Evolutionary conservation across 1,284 basidiomycete species (phyloP), one percentile per base, ranked within the genome.

Genomic region (Cryptococcus hybrid): DNA sequence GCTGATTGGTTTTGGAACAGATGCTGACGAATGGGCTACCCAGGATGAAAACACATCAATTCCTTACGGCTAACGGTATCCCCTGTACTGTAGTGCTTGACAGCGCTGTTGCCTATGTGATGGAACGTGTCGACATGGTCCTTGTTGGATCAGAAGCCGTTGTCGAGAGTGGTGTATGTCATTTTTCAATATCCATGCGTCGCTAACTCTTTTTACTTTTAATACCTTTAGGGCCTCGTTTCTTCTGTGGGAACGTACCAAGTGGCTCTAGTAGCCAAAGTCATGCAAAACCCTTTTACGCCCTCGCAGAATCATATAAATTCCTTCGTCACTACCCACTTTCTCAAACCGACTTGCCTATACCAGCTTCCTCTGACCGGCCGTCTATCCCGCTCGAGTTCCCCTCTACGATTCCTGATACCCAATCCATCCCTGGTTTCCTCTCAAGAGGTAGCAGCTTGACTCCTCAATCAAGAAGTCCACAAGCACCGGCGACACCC

Each of bases 81-180:
- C 93, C 94, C 4, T 94, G 91, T 77, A 92, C 91, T 1, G 88
- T 99, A 56, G 88, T 99, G 7, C 84, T 99, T 56, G 96, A 99
- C 78, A 92, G 92, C 7, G 94, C 95, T 1, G 93, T 98, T 4
- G 92, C 92, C 18, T 99, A 97, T 80, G 86, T 92, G 62, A 97
- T 99, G 88, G 90, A 95, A 66, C 88, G 90, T 59, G 88, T 92
- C 13, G 92, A 99, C 77, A 87, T 97, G 70, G 90, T 95, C 48
- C 84, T 99, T 44, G 92, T 98, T 30, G 95, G 95, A 7, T 93
- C 92, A 30, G 95, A 99, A 80, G 95, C 94, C 5, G 94, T 99
- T 12, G 92, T 95, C 2, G 94, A 98, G 78, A 91, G 88, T 64
- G 94, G 79, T n/a, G 79, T 79, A 50, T 59, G 77, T 66, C 15